Percentiles rank a stretch among this genome's conserved stretches.
Evolutionary conservation across 2,329 filamentous ascomycete species (phyloP).

Genomic region (Magnaporthiopsis incrustans): DNA sequence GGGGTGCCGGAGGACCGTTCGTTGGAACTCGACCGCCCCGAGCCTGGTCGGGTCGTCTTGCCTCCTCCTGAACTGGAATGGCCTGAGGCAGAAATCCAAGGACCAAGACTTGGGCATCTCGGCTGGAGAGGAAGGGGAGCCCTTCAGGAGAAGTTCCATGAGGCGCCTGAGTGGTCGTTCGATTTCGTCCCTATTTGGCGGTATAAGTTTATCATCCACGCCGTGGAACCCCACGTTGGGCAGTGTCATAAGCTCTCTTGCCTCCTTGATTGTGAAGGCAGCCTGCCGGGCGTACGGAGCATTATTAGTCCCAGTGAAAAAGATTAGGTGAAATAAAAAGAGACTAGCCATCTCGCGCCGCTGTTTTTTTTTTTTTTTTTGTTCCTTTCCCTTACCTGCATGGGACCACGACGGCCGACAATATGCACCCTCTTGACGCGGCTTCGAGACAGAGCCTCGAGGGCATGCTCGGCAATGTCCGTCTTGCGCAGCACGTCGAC

Average conservation of each 20-base stretch:
- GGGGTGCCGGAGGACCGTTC: constrained; percentile 46
- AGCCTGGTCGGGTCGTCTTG: constrained; percentile 39
- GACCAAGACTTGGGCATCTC: constrained; percentile 65
- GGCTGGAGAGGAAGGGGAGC: constrained; percentile 44
- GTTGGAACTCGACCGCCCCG: constrained; percentile 59
- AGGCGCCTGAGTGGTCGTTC: constrained; percentile 69
- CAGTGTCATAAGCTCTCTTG: constrained; percentile 78
- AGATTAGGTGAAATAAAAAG: neutral
- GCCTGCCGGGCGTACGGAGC: constrained; percentile 45
- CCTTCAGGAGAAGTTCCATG: constrained; percentile 73
- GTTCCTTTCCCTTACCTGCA: constrained; percentile 53
- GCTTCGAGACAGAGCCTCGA: constrained; percentile 65
- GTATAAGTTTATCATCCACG: constrained; percentile 58
- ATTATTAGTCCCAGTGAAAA: neutral
- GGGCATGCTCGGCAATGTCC: constrained; percentile 80
- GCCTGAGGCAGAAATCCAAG: constrained; percentile 77
- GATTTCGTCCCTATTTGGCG: constrained; percentile 57
- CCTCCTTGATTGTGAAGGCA: constrained; percentile 91
- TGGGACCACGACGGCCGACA: constrained; percentile 80
- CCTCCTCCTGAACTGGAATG: constrained; percentile 55
- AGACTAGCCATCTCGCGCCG: too few species aligned
- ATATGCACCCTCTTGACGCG: constrained; percentile 72
- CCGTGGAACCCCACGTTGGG: constrained; percentile 63
- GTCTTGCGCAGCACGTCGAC: constrained; percentile 68
- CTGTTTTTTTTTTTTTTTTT: neutral